These are phyloP conservation scores for Adansonia digitata DNA, from an alignment of 345 rosid species.

Conservation along the genomic window DNA sequence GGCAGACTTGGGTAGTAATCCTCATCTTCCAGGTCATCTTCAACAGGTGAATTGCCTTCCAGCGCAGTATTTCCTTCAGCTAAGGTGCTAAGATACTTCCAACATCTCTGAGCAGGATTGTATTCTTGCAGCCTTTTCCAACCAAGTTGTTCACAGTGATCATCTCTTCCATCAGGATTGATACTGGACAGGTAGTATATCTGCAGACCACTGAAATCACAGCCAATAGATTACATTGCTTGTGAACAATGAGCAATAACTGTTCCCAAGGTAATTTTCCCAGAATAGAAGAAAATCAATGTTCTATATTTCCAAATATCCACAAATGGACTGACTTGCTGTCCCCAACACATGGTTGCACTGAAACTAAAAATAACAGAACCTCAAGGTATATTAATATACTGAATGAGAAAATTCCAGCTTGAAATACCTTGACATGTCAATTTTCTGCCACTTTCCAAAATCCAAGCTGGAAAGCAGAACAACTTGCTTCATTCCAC, in stretches of 20 bases:
- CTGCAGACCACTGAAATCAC: slow-evolving; percentile 58
- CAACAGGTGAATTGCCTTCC: slow-evolving; percentile 42
- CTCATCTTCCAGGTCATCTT: slow-evolving; percentile 84
- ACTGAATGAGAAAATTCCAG: background rate
- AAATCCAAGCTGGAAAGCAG: slow-evolving; percentile 86
- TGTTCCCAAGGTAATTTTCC: background rate
- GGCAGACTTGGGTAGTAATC: slow-evolving; percentile 92
- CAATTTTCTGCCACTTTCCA: slow-evolving; percentile 77
- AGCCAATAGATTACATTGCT: slow-evolving; percentile 3
- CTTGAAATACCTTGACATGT: slow-evolving; percentile 64
- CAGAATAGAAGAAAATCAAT: background rate
- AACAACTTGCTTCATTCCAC: slow-evolving; percentile 65
- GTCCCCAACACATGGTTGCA: background rate
- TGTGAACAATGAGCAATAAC: background rate
- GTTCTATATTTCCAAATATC: slow-evolving; percentile 7
- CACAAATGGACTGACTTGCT: background rate
- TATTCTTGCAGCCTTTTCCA: slow-evolving; percentile 71
- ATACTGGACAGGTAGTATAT: slow-evolving; percentile 62
- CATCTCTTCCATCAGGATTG: slow-evolving; percentile 64
- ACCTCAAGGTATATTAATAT: background rate
- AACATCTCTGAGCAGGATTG: slow-evolving; percentile 64
- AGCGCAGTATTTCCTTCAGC: slow-evolving; percentile 43
- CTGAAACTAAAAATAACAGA: background rate
- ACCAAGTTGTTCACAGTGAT: slow-evolving; percentile 64
- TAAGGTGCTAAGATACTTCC: slow-evolving; percentile 68